Evolutionary conservation across 495 filamentous ascomycete species (phyloP), one percentile per base, ranked within the genome.

Genomic region (Aspergillus nanangensis): DNA sequence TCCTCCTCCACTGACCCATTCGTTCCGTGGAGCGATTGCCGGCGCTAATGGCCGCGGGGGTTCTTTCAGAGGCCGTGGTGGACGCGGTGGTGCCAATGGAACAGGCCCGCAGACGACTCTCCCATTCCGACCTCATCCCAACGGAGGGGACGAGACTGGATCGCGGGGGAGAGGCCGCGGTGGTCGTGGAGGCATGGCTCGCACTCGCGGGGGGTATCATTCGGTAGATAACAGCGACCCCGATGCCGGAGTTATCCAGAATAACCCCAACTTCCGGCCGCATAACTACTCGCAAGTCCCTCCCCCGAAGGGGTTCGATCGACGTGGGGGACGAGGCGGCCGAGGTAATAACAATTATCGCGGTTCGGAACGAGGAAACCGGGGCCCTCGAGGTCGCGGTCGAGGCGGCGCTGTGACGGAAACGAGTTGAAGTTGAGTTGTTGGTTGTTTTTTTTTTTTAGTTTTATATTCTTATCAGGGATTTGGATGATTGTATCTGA

Each of bases 261-360:
- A 75, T 48, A 79, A 80, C 53, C 67, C 74, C 3, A 63, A 72
- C 42, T 82, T 80, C 63, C 69, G 67, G 20, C 78, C 78, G 20
- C 74, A 80, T 53, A 71, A 65, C 44, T 95, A 93, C 56, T 72
- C 74, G 25, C 80, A 80, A 41, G 87, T 92, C 8, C 90, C 93
- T 3, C 93, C 93, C 4, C 92, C 92, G 0, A 63, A 86, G 21
- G 78, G 51, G 27, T 52, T 93, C 24, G 79, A 90, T 50, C 63
- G 67, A 18, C 65, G 81, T n/a, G 65, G 77, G 41, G 70, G 82
- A 37, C 69, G 82, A 13, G 68, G 81, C 7, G 66, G 65, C 7
- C 53, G 65, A 17, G 61, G 62, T 19, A 61, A 62, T 44, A 61
- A n/a, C n/a, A n/a, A n/a, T n/a, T n/a, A n/a, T n/a, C n/a, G 60